Percentiles rank a stretch among this genome's conserved stretches.
Conservation (phyloP, 176 grass and related monocot genomes). For the Saccharum spontaneum region DNA sequence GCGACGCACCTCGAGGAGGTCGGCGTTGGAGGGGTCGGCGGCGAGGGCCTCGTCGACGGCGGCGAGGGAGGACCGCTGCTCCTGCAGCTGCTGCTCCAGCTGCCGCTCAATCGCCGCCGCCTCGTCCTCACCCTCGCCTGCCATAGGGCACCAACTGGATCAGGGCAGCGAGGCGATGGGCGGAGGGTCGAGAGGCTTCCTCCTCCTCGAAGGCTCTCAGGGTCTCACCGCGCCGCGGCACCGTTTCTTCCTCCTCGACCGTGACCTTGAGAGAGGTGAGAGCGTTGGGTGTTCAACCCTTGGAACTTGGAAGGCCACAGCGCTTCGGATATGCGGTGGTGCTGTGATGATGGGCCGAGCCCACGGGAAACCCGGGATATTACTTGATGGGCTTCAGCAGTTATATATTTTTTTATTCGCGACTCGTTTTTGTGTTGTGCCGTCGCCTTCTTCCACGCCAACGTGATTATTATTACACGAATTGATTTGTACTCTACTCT, state of each 20-base stretch:
- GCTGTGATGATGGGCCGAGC: not conserved
- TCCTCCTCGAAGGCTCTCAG: too few species aligned
- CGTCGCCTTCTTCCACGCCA: not conserved
- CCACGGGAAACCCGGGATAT: not conserved
- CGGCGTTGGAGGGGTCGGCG: slow-evolving; percentile 66
- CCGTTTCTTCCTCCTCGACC: slow-evolving; percentile 12
- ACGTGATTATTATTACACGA: not conserved
- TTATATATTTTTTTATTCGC: not conserved
- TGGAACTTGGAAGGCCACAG: too few species aligned
- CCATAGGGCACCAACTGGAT: slow-evolving; percentile 30
- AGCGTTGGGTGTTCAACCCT: not conserved
- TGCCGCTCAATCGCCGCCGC: slow-evolving; percentile 68
- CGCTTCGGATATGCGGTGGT: not conserved
- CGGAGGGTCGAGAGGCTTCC: not conserved
- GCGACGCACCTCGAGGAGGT: slow-evolving; percentile 61
- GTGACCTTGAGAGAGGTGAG: not conserved
- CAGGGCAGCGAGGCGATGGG: not conserved
- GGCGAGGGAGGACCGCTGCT: slow-evolving; percentile 80
- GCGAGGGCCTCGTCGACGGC: slow-evolving; percentile 87
- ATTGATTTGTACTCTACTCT: not conserved
- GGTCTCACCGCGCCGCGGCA: not conserved
- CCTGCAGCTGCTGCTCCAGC: slow-evolving; percentile 79
- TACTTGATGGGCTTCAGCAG: not conserved
- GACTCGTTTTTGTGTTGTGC: not conserved
- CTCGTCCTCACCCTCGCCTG: slow-evolving; percentile 45